phyloP scores from a whole-genome alignment of 2,329 filamentous ascomycete species.

The Verticillium albo-atrum region DNA sequence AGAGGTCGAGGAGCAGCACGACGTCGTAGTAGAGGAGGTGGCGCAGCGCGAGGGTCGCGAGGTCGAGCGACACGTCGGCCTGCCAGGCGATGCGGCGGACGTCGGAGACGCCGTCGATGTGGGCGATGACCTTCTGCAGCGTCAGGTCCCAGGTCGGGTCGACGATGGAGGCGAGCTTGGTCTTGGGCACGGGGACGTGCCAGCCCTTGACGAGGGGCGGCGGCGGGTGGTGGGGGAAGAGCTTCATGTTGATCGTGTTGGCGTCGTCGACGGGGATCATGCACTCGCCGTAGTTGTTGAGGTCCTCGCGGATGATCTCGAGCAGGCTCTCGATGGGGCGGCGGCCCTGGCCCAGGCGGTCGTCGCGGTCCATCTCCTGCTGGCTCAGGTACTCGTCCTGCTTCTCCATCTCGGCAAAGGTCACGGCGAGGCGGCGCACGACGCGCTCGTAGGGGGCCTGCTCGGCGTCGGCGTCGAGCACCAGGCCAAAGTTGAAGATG shows the following conservation, averaged over 20 bases:
- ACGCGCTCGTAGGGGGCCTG: slow-evolving; percentile 79
- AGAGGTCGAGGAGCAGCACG: slow-evolving; percentile 85
- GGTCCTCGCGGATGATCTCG: slow-evolving; percentile 75
- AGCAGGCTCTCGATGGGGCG: slow-evolving; percentile 78
- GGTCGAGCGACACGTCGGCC: slow-evolving; percentile 79
- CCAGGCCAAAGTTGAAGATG: slow-evolving; percentile 95
- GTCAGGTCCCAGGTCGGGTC: slow-evolving; percentile 72
- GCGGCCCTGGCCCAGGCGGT: slow-evolving; percentile 43
- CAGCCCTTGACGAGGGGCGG: slow-evolving; percentile 77
- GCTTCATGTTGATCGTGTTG: slow-evolving; percentile 93
- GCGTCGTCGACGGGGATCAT: slow-evolving; percentile 96
- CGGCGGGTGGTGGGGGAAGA: slow-evolving; percentile 77
- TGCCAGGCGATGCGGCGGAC: slow-evolving; percentile 80
- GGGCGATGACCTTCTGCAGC: slow-evolving; percentile 71
- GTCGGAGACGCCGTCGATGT: slow-evolving; percentile 88
- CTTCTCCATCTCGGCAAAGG: slow-evolving; percentile 87
- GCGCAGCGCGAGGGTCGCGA: slow-evolving; percentile 80
- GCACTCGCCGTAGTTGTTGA: slow-evolving; percentile 97
- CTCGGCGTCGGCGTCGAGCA: slow-evolving; percentile 64
- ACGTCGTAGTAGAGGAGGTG: slow-evolving; percentile 93
- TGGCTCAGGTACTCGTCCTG: slow-evolving; percentile 78
- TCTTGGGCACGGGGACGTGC: slow-evolving; percentile 81
- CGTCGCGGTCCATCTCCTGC: slow-evolving; percentile 37
- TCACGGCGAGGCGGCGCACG: slow-evolving; percentile 76
- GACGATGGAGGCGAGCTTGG: slow-evolving; percentile 59